Conservation (phyloP, 2,329 filamentous ascomycete species). For the Colletotrichum acutatum region DNA sequence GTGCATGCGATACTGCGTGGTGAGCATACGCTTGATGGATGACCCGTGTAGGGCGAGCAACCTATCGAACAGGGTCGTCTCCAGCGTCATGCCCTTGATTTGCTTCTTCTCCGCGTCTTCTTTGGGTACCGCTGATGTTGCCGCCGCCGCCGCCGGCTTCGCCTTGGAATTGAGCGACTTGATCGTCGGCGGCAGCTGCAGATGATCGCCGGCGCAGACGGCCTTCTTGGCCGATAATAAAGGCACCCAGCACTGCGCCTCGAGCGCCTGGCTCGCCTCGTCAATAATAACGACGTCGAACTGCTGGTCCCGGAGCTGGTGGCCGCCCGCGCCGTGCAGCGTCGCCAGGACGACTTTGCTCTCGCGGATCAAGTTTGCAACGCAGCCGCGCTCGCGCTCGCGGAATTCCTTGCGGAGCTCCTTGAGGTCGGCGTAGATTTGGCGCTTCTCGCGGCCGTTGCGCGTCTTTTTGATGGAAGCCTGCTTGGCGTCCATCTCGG, state of each 20-base stretch:
- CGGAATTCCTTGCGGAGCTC: constrained; percentile 90
- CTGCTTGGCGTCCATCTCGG: constrained; percentile 94
- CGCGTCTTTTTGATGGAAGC: constrained; percentile 88
- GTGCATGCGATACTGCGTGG: constrained; percentile 98
- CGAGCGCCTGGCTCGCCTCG: constrained; percentile 93
- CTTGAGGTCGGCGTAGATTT: constrained; percentile 86
- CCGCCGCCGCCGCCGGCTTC: constrained; percentile 40
- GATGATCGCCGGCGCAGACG: constrained; percentile 91
- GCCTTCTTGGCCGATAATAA: constrained; percentile 84
- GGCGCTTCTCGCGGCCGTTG: constrained; percentile 80
- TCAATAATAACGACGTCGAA: constrained; percentile 98
- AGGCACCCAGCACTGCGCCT: constrained; percentile 97
- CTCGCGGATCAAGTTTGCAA: constrained; percentile 76
- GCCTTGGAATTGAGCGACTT: constrained; percentile 76
- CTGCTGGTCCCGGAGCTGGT: constrained; percentile 79
- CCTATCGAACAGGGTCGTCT: constrained; percentile 93
- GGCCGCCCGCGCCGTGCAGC: constrained; percentile 89
- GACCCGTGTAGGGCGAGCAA: constrained; percentile 84
- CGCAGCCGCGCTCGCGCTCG: constrained; percentile 84
- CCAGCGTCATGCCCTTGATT: constrained; percentile 72
- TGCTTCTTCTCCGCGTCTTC: constrained; percentile 49
- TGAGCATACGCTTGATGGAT: constrained; percentile 92
- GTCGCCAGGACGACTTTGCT: constrained; percentile 94
- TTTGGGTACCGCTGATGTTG: constrained; percentile 23
- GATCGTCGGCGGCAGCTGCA: constrained; percentile 94